These are phyloP conservation scores for Lepidium campestre DNA, from an alignment of 441 rosid species.

Conservation along the genomic window DNA sequence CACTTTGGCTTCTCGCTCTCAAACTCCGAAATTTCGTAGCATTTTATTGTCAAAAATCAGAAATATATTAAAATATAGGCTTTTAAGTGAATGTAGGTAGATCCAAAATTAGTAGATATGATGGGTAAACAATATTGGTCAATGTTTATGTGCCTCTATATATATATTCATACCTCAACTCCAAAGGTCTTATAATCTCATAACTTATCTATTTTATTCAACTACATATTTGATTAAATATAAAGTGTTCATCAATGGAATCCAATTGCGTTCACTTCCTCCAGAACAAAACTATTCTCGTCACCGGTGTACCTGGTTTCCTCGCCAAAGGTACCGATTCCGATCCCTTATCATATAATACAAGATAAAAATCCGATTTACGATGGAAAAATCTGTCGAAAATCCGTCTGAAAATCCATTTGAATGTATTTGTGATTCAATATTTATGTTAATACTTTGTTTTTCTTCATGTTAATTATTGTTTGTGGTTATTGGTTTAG, in stretches of 20 bases:
- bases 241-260: slow-evolving; percentile 16
- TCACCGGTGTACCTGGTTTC: slow-evolving; percentile 44
- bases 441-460: not conserved
- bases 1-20: not conserved
- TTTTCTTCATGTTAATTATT: too few relatives aligned
- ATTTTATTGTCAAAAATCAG: not conserved
- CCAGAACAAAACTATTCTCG: slow-evolving; percentile 39
- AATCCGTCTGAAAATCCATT: too few relatives aligned
- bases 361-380: too few relatives aligned
- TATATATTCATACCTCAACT: slow-evolving; percentile 1
- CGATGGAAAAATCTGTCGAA: too few relatives aligned
- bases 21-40: not conserved
- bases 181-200: not conserved
- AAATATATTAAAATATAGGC: not conserved
- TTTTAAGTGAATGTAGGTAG: slow-evolving; percentile 10
- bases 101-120: slow-evolving; percentile 23
- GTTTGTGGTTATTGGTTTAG: not conserved
- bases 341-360: not conserved
- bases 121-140: slow-evolving; percentile 7
- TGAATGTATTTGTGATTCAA: not conserved
- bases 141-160: slow-evolving; percentile 3
- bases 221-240: not conserved
- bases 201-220: not conserved
- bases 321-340: slow-evolving; percentile 38
- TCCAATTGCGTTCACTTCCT: slow-evolving; percentile 31